Evolutionary conservation across 116 monocot genomes (phyloP).

Genomic region (Dioscorea cayenensis): DNA sequence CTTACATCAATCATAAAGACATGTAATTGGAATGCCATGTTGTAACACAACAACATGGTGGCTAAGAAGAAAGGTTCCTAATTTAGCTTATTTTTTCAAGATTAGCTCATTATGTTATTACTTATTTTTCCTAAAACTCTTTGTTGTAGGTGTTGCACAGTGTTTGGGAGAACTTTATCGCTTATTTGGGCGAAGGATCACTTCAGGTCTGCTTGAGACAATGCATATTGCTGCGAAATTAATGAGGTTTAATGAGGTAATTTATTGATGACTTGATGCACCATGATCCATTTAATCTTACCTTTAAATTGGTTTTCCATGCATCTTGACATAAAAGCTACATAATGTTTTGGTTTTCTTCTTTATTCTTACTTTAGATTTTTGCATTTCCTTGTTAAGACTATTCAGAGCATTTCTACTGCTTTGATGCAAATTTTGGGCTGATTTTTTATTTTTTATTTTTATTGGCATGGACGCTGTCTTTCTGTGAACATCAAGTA

Average conservation of each 20-base stretch:
- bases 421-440: too few relatives aligned
- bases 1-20: too few relatives aligned
- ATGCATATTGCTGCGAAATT: conserved; percentile 72
- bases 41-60: too few relatives aligned
- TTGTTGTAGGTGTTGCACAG: conserved; percentile 65
- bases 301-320: background rate
- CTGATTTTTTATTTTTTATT: too few relatives aligned
- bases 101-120: background rate
- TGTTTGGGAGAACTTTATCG: conserved; percentile 91
- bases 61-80: too few relatives aligned
- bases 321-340: background rate
- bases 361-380: background rate
- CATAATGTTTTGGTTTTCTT: background rate
- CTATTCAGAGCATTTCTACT: too few relatives aligned
- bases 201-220: conserved; percentile 90
- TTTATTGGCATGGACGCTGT: too few relatives aligned
- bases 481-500: too few relatives aligned
- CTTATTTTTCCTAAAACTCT: background rate
- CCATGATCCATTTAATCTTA: background rate
- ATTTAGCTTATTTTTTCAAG: too few relatives aligned
- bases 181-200: conserved; percentile 85
- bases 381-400: too few relatives aligned
- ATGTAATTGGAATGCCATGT: too few relatives aligned
- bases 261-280: background rate
- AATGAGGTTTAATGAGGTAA: conserved; percentile 91